These are phyloP conservation scores for Hordeum marinum DNA, from an alignment of 176 grass and related monocot genomes.

Conservation along the genomic window DNA sequence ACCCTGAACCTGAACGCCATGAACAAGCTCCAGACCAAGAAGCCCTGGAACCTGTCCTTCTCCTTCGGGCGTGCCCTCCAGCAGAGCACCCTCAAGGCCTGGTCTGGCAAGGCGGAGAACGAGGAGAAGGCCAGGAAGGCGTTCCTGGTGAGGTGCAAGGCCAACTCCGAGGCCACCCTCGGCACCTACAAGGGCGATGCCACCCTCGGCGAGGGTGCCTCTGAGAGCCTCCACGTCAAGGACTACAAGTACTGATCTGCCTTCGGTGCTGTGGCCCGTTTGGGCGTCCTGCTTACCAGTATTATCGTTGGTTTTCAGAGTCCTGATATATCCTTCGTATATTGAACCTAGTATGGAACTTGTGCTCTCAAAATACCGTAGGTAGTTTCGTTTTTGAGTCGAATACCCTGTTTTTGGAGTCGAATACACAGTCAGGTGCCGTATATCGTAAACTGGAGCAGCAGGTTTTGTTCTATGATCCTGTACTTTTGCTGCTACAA, in stretches of 20 bases:
- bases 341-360: constrained; percentile 25
- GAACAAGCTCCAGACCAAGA: constrained; percentile 93
- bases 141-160: constrained; percentile 85
- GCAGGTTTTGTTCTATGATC: constrained; percentile 1
- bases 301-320: constrained; percentile 22
- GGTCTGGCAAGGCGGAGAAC: constrained; percentile 80
- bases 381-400: not conserved
- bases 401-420: not conserved
- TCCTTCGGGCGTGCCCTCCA: constrained; percentile 94
- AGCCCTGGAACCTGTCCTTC: constrained; percentile 88
- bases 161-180: constrained; percentile 87
- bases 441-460: not conserved
- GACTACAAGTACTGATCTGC: constrained; percentile 84
- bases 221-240: constrained; percentile 93
- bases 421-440: not conserved
- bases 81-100: constrained; percentile 91
- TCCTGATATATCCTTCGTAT: constrained; percentile 4
- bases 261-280: not conserved
- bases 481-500: not conserved
- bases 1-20: constrained; percentile 86
- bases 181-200: constrained; percentile 86
- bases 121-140: constrained; percentile 66
- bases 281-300: not conserved
- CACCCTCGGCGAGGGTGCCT: constrained; percentile 42
- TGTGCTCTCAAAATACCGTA: not conserved